Percentiles rank a stretch among this genome's conserved stretches.
phyloP scores from a whole-genome alignment of 2,329 filamentous ascomycete genomes.

The Hypoxylon sp. region DNA sequence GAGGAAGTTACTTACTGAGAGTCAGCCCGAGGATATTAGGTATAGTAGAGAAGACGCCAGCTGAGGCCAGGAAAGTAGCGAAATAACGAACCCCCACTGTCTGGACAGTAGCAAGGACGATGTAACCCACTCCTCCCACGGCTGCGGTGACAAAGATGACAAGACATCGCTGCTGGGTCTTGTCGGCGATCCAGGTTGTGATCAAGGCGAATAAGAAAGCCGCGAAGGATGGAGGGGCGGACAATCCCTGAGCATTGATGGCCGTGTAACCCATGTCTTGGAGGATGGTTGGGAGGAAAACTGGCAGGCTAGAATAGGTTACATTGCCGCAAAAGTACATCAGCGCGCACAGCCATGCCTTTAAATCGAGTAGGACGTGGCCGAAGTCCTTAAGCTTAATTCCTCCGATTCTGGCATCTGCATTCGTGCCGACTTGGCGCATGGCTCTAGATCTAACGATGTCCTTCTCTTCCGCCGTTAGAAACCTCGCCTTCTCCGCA shows the following conservation, averaged over 20 bases:
- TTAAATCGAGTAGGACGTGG: conserved; percentile 73
- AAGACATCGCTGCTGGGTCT: conserved; percentile 50
- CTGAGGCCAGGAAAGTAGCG: conserved; percentile 63
- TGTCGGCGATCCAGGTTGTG: conserved; percentile 51
- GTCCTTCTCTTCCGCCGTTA: conserved; percentile 74
- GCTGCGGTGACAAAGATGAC: conserved; percentile 43
- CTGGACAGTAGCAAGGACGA: conserved; percentile 51
- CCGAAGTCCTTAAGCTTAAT: conserved; percentile 71
- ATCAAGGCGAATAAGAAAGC: conserved; percentile 49
- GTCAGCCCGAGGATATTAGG: conserved; percentile 50
- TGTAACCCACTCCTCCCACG: conserved; percentile 50
- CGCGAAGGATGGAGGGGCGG: conserved; percentile 49
- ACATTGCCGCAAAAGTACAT: conserved; percentile 94
- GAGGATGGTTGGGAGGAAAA: conserved; percentile 88
- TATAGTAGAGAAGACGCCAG: conserved; percentile 56
- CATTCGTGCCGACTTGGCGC: conserved; percentile 62
- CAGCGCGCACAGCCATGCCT: conserved; percentile 79
- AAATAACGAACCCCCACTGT: conserved; percentile 62
- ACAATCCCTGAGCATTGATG: conserved; percentile 50
- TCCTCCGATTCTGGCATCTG: conserved; percentile 55
- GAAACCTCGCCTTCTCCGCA: conserved; percentile 74
- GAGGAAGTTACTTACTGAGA: conserved; percentile 44
- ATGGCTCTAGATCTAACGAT: conserved; percentile 79
- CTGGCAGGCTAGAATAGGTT: conserved; percentile 87
- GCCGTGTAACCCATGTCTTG: conserved; percentile 77